A percentile compares a stretch with the other conserved stretches of the same genome.
These are phyloP conservation scores for Gloeostereum incarnatum DNA, from an alignment of 768 basidiomycete species.

Conservation along the genomic window DNA sequence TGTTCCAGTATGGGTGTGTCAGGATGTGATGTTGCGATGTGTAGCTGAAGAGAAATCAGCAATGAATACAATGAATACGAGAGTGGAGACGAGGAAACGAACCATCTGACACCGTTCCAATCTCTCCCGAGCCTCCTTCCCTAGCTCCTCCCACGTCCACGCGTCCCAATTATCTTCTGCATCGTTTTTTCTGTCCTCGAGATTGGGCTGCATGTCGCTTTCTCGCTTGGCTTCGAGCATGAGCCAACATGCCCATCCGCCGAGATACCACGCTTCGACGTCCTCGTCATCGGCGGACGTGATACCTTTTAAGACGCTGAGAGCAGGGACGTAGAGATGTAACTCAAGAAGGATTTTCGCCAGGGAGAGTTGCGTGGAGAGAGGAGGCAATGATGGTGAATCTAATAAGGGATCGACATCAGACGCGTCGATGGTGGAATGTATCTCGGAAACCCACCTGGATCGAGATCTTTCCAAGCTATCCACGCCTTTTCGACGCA, in stretches of 20 bases:
- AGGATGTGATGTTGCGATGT: slow-evolving; percentile 60
- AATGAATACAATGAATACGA: neutral
- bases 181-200: slow-evolving; percentile 9
- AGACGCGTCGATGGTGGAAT: neutral
- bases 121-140: slow-evolving; percentile 69
- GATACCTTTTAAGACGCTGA: slow-evolving; percentile 69
- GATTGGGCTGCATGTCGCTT: slow-evolving; percentile 29
- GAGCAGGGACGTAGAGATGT: slow-evolving; percentile 56
- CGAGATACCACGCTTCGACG: slow-evolving; percentile 89
- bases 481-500: slow-evolving; percentile 62
- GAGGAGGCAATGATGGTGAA: slow-evolving; percentile 58
- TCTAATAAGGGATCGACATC: slow-evolving; percentile 26
- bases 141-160: slow-evolving; percentile 69
- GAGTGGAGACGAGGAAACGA: slow-evolving; percentile 16
- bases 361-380: slow-evolving; percentile 62
- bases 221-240: slow-evolving; percentile 63
- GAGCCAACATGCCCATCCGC: slow-evolving; percentile 90
- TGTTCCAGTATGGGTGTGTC: slow-evolving; percentile 75
- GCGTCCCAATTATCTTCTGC: too few species aligned
- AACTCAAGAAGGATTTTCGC: slow-evolving; percentile 83
- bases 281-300: slow-evolving; percentile 78
- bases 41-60: slow-evolving; percentile 37
- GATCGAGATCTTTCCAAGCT: slow-evolving; percentile 62
- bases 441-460: slow-evolving; percentile 22
- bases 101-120: slow-evolving; percentile 79